Evolutionary conservation across 441 rosid genomes (phyloP), one percentile per base, ranked within the genome.

Genomic region (Lepidium campestre): DNA sequence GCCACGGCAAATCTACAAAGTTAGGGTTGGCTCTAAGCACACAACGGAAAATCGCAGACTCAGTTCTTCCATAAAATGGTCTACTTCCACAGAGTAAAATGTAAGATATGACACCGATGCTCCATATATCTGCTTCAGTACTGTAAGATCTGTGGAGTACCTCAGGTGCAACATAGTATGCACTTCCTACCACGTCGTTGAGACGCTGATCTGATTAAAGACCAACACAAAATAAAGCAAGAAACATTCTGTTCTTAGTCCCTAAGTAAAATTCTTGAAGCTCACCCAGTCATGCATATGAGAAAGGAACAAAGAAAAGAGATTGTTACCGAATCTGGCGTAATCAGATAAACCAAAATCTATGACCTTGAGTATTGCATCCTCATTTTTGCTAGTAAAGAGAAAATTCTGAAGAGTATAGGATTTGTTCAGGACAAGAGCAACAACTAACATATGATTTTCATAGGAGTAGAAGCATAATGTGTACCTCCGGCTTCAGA

Each of bases 161-260:
- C 78, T 81, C 86, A 31, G 89, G 86, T 42, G 87, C 86, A 57
- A 85, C 87, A 77, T 83, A 85, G 71, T 81, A 86, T 61, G 89
- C 91, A 74, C 89, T 86, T 23, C 91, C 92, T n/a, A 86, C 92
- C 57, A 87, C 82, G 71, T 87, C 90, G 20, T 78, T 87, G 67
- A 82, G 84, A 52, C 90, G 82, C 63, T 83, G 85, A 70, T 85
- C 93, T 87, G 85, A 77, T 71, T 9, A 66, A 77, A 29, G 34
- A 69, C 57, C 35, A 53, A 41, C 55, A 62, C 29, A 58, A 14
- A 63, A 29, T 29, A 29, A 29, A 29, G 7, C 7, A 29, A 14
- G 54, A 13, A 40, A 20, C 41, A 50, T 37, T 19, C 4, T 6
- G 0, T 17, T 41, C 20, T 59, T 19, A 60, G 68, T 47, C 5